Evolutionary conservation across 306 rosid species (phyloP).

Genomic region (Rubus parviflorus): DNA sequence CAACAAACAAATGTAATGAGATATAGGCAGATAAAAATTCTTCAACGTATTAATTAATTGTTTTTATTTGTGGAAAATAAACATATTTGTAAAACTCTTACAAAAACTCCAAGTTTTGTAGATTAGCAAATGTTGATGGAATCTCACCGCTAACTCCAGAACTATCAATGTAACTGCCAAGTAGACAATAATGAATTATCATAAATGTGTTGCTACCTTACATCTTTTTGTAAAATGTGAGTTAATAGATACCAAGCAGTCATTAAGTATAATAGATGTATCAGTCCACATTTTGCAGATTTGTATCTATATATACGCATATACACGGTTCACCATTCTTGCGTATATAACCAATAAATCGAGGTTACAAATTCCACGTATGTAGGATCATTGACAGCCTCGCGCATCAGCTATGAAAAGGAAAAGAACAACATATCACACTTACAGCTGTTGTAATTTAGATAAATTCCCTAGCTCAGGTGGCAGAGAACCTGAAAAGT

Average conservation of each 20-base stretch:
- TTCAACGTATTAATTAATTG: background rate
- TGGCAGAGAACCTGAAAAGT: constrained; percentile 72
- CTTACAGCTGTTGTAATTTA: constrained; percentile 61
- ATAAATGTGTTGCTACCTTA: background rate
- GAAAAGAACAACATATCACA: constrained; percentile 7
- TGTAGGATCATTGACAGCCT: background rate
- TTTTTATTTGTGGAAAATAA: background rate
- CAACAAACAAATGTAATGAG: constrained; percentile 19
- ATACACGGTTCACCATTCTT: background rate
- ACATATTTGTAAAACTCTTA: constrained; percentile 37
- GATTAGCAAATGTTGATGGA: constrained; percentile 65
- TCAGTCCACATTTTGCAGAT: background rate
- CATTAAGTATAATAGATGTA: background rate
- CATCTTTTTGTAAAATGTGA: background rate
- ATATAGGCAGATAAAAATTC: background rate
- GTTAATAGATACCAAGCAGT: background rate
- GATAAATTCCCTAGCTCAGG: constrained; percentile 60
- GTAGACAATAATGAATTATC: constrained; percentile 18
- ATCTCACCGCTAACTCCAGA: constrained; percentile 75
- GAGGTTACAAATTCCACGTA: background rate
- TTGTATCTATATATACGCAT: background rate
- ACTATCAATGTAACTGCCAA: constrained; percentile 64
- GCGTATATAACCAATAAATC: background rate
- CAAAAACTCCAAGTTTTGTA: constrained; percentile 47
- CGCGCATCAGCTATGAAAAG: background rate